Base-by-base conservation (phyloP, 2,329 filamentous ascomycete species). In the Neodidymelliopsis sp. region DNA sequence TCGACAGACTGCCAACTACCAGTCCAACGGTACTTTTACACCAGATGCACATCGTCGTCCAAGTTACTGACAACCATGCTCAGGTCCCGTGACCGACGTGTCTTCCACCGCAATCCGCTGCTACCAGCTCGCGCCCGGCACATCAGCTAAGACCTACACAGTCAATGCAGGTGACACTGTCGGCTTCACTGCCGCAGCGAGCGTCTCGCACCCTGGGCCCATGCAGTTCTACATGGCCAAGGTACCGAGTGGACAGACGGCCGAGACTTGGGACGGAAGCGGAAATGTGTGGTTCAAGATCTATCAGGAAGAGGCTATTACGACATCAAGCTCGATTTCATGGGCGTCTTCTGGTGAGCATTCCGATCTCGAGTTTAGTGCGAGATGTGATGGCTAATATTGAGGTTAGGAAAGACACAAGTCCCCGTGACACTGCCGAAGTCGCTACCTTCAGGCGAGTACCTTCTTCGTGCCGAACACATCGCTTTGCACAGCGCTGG, bases 391-490 rank as follows among this genome's bases (percentile, higher is more conserved):
- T 12, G 24, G 12, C 24, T 27, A 27, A 27, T 12, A 12, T 7
- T 7, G 12, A 27, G 12, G 7, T 12, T 12, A 10, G 29, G 33
- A 8, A 49, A 49, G 23, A 20, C 23, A 2, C 34, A 44, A 30
- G 60, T 67, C 53, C 65, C 52, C 13, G 74, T 74, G 42, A 72
- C 65, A 1, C 71, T 79, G 35, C 77, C 77, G 2, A 65, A 60
- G 16, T 66, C 63, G 28, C 67, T 70, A 2, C 74, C 77, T 2
- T 58, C 66, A 2, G 77, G 77, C 16, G 67, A 79, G 49, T 79
- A 79, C 58, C 60, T 80, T 10, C 63, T 79, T 18, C 66, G 77
- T 4, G 68, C 74, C 34, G 77, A 80, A 61, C 77, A 79, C 44
- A 76, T 80, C 46, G 77, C 69, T 2, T 59, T 79, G 15, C 76